Evolutionary conservation across 306 rosid genomes (phyloP).

Genomic region (Corylus avellana): DNA sequence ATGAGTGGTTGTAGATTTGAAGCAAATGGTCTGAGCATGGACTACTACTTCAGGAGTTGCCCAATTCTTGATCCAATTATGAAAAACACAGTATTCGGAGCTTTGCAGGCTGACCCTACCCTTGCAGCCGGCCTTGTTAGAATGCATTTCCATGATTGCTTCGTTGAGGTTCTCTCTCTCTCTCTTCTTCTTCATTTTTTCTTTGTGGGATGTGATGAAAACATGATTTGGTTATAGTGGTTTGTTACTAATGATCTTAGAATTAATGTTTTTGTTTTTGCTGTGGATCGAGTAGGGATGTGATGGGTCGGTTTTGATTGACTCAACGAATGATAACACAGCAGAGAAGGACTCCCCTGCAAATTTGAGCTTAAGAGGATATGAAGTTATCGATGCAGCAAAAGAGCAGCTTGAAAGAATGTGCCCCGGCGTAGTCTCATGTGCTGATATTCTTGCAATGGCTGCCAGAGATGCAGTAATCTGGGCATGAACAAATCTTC

Average conservation of each 20-base stretch:
- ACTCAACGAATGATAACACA: slow-evolving; percentile 66
- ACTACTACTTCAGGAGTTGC: slow-evolving; percentile 55
- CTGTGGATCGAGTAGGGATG: slow-evolving; percentile 55
- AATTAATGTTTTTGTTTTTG: neutral
- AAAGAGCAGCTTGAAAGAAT: slow-evolving; percentile 59
- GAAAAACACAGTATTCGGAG: slow-evolving; percentile 44
- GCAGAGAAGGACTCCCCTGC: slow-evolving; percentile 97
- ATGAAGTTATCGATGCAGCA: slow-evolving; percentile 71
- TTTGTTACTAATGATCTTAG: neutral
- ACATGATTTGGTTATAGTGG: neutral
- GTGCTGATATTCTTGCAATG: slow-evolving; percentile 89
- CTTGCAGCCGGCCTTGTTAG: slow-evolving; percentile 70
- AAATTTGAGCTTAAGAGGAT: slow-evolving; percentile 81
- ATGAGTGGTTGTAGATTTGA: slow-evolving; percentile 29
- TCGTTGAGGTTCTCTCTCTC: slow-evolving; percentile 53
- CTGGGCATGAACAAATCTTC: slow-evolving; percentile 41
- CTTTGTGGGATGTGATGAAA: neutral
- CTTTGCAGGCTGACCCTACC: slow-evolving; percentile 62
- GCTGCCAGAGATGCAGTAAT: slow-evolving; percentile 78
- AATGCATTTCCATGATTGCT: slow-evolving; percentile 91
- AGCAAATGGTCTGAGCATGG: slow-evolving; percentile 53
- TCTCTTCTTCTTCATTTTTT: neutral
- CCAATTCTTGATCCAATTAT: slow-evolving; percentile 56
- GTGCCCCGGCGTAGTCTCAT: slow-evolving; percentile 93
- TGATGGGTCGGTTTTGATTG: slow-evolving; percentile 78